Evolutionary conservation across 768 basidiomycete genomes (phyloP).

Genomic region (Trametes coccinea): DNA sequence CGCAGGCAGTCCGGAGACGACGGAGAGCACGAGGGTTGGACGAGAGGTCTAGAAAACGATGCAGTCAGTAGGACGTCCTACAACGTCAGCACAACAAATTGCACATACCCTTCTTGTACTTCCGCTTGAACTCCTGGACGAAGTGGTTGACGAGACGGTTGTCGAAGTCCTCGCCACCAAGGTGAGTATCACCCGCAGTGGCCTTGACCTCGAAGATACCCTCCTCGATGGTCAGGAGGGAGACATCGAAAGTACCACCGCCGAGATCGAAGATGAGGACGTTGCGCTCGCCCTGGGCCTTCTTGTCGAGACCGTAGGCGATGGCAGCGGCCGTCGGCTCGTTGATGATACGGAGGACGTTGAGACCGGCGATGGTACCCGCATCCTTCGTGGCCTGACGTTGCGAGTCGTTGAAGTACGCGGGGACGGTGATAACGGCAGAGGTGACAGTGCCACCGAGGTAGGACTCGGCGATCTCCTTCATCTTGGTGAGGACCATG

Average conservation of each 20-base stretch:
- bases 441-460: slow-evolving; percentile 81
- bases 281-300: slow-evolving; percentile 86
- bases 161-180: slow-evolving; percentile 98
- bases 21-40: slow-evolving; percentile 93
- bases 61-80: slow-evolving; percentile 10
- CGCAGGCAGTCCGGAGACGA: slow-evolving; percentile 96
- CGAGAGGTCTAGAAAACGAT: slow-evolving; percentile 63
- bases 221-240: slow-evolving; percentile 93
- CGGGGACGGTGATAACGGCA: slow-evolving; percentile 95
- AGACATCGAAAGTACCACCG: slow-evolving; percentile 98
- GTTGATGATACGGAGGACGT: slow-evolving; percentile 98
- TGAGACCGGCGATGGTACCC: slow-evolving; percentile 89
- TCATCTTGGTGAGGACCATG: slow-evolving; percentile 98
- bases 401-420: slow-evolving; percentile 99
- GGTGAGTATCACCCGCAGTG: slow-evolving; percentile 96
- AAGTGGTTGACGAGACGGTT: slow-evolving; percentile 98
- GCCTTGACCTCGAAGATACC: slow-evolving; percentile 99
- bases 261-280: slow-evolving; percentile 98
- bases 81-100: slow-evolving; percentile 15
- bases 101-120: slow-evolving; percentile 86
- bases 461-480: slow-evolving; percentile 97
- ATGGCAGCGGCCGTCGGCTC: slow-evolving; percentile 98
- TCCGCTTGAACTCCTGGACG: slow-evolving; percentile 95
- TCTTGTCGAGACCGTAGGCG: slow-evolving; percentile 97
- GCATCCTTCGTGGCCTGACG: slow-evolving; percentile 99